Base-by-base conservation (phyloP, 2,329 filamentous ascomycete genomes). In the Penicillium decumbens region DNA sequence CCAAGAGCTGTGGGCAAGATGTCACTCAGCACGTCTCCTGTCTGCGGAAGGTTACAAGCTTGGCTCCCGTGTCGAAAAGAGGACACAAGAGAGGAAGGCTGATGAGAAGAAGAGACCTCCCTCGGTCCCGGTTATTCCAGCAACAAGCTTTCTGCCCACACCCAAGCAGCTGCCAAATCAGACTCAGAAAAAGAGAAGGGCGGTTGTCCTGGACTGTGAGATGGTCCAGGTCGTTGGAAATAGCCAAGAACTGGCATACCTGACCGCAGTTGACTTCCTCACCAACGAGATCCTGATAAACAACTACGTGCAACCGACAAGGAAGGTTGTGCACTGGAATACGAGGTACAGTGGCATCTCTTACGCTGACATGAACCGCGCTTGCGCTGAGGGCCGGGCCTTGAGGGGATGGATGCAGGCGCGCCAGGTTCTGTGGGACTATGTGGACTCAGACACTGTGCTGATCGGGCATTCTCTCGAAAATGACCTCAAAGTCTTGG, bases 391-490 rank as follows among this genome's bases (percentile, higher is more conserved):
- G 71, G 68, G 68, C 0, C 47, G 65, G 15, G 63, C 64, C 2
- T 53, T 80, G 3, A 8, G 51, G 0, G 72, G 74, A 0, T 78
- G 76, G 73, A 44, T 64, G 25, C 69, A 58, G 3, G 78, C 77
- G 2, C 72, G 77, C 1, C 47, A 56, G 2, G 62, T 61, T 39
- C 59, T 80, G 4, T 77, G 73, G 64, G 55, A 65, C 18, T 63
- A 68, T 47, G 68, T 75, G 29, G 73, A 78, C 51, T 49, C 51
- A 0, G 47, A 72, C 6, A 80, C 78, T 0, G 66, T 80, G 1
- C 57, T 80, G 6, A 59, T 79, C 7, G 78, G 78, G 1, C 78
- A 80, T 43, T 61, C 72, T 3, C 59, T 79, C 3, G 50, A 73
- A 6, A 58, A 75, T 44, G 77, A 80, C 49, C 60, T 80, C 0